Base-by-base conservation (phyloP, 176 grass and related monocot genomes). In the Oryza meyeriana region DNA sequence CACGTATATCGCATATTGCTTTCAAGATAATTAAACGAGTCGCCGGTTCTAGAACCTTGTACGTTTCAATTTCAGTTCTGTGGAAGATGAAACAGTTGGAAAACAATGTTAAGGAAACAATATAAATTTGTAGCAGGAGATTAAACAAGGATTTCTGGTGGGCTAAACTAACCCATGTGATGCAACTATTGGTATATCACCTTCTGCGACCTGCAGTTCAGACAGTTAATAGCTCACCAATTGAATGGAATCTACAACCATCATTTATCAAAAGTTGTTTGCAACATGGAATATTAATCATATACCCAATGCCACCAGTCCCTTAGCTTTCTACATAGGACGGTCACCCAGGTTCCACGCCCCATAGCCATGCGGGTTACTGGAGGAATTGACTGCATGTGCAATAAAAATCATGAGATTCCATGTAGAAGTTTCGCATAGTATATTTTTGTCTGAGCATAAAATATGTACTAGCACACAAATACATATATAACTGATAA, bases 281-380 rank as follows among this genome's bases (percentile, higher is more conserved):
- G 79, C 22, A 36, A 65, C 35, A 88, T 69, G 42, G 12, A 65
- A 82, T 73, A 66, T 31, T n/a, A 63, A 29, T 39, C 58, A 32
- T 66, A 65, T 96, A 99, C 97, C 97, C 93, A 96, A 86, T 96
- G 87, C 93, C 97, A 99, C 97, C 97, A 99, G 83, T 99, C 97
- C 90, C 71, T 96, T 55, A 99, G 82, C 65, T 99, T 99, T 33
- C 97, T 90, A 77, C 97, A 99, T 52, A 99, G 86, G 28, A 89
- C 97, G 0, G 97, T 99, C 38, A 99, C 93, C 97, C 97, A 99
- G 25, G 97, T 99, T 80, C 89, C 91, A 67, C 87, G 97, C 40
- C 93, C 91, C 88, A 99, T 85, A 61, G 91, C 97, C 97, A 99
- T 96, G 61, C 97, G 91, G 58, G 93, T 99, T 80, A 99, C 66